Conservation (phyloP, 495 filamentous ascomycete species). For the Penicillium soppii region DNA sequence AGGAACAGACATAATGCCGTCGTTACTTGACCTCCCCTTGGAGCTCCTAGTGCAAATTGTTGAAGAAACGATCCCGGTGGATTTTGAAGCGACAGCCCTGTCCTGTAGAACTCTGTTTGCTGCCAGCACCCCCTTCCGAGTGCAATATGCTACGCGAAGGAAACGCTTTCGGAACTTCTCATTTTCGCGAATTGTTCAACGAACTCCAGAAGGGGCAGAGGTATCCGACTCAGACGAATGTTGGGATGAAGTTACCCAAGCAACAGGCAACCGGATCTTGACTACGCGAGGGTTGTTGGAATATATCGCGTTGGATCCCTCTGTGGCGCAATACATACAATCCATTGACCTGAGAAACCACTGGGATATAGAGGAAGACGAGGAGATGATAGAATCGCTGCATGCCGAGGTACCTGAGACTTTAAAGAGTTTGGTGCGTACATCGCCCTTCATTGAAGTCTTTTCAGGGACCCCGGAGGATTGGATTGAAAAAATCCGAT, state of each 20-base stretch:
- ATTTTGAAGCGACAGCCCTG: neutral
- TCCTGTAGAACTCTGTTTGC: neutral
- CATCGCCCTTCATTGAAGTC: neutral
- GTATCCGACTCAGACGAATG: neutral
- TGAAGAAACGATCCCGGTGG: neutral
- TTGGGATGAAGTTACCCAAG: neutral
- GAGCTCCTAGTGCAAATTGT: neutral
- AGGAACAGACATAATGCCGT: neutral
- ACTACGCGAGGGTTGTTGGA: neutral
- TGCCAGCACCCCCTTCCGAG: neutral
- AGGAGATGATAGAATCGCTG: neutral
- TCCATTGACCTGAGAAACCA: neutral
- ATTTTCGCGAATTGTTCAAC: neutral
- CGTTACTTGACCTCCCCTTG: neutral
- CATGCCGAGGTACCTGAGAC: neutral
- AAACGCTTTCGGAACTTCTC: neutral
- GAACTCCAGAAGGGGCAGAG: neutral
- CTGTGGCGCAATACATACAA: neutral
- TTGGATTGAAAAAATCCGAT: neutral
- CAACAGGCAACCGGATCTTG: neutral
- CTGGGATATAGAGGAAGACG: neutral
- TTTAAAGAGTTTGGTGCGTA: neutral
- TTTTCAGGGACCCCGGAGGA: neutral
- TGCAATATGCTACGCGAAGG: neutral
- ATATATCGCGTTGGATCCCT: neutral